Conservation (phyloP, 352 stramenopile genomes). For the Phytophthora gonapodyides region DNA sequence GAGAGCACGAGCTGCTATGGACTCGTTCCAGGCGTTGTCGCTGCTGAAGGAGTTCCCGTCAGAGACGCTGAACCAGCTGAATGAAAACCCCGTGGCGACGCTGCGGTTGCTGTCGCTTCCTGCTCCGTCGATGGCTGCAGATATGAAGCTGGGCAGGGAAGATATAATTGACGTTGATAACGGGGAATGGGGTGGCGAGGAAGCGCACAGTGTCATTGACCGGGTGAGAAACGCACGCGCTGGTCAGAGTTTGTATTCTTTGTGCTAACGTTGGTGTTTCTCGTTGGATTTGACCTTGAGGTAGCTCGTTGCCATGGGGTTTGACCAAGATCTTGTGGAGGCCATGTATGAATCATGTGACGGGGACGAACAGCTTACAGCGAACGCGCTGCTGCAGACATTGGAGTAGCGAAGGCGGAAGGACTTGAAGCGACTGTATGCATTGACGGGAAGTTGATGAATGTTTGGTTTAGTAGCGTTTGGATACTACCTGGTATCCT, state of each 20-base stretch:
- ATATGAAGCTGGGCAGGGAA: conserved; percentile 1
- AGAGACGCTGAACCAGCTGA: conserved; percentile 43
- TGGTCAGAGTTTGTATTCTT: conserved; percentile 7
- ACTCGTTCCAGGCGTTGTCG: conserved; percentile 57
- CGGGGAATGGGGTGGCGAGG: neutral
- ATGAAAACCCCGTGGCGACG: conserved; percentile 49
- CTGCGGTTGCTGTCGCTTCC: conserved; percentile 39
- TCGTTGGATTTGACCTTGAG: conserved; percentile 4
- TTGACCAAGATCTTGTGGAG: conserved; percentile 51
- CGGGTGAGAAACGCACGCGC: conserved; percentile 38
- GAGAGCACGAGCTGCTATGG: conserved; percentile 28
- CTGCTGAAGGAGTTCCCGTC: conserved; percentile 55
- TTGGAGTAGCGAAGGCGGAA: conserved; percentile 31
- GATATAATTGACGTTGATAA: conserved; percentile 24
- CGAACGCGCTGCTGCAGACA: conserved; percentile 63
- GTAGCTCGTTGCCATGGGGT: conserved; percentile 67
- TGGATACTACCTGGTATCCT: too few species aligned
- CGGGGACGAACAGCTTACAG: conserved; percentile 54
- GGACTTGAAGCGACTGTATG: too few species aligned
- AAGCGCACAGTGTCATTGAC: conserved; percentile 13
- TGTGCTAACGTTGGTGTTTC: conserved; percentile 1
- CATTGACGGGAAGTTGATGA: too few species aligned
- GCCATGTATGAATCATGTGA: conserved; percentile 68
- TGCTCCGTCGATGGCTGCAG: neutral
- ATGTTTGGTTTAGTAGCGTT: too few species aligned